Evolutionary conservation across 352 stramenopile genomes (phyloP), one percentile per base, ranked within the genome.

Genomic region (Pseudoperonospora humuli): DNA sequence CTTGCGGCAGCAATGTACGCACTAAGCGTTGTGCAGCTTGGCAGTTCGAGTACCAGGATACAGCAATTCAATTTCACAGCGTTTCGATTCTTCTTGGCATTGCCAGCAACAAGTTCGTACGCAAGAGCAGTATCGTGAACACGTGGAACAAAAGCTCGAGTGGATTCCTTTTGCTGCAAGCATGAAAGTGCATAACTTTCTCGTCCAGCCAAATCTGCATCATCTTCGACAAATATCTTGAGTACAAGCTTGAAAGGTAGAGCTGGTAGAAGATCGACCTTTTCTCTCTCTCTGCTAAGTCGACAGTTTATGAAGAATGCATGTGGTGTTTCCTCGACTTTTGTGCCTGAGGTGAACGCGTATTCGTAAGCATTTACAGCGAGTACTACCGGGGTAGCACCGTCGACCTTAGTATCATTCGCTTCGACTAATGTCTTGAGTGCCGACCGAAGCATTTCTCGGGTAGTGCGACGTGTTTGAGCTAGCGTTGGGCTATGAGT

Each of bases 191-290:
- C 67, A 17, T 70, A 72, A 28, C 67, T 80, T 44, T 86, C 74
- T 14, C 64, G 64, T 1, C 61, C 66, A 7, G 66, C 70, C 17
- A 75, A 44, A 33, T 66, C 60, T 1, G 68, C 52, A 28, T 86
- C 74, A 24, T 75, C 64, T 34, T 84, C 66, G 15, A 78, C 56
- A 47, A 77, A 86, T 24, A 86, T 37, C 47, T 84, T 83, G 17
- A 86, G 43, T 25, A 62, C 49, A 14, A 74, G 45, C 26, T 35
- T 45, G 3, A 24, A 35, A 7, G 27, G 29, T 15, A 34, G 36
- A 20, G 31, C 15, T 25, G 31, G 9, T 1, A 45, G 37, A 5
- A 15, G 43, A 15, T 7, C 14, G 17, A 18, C 3, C 2, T 55
- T 21, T 9, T 52, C 28, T 3, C 26, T 18, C 13, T 20, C 27